These are phyloP conservation scores for Viridothelium virens DNA, from an alignment of 495 filamentous ascomycete genomes.

Conservation along the genomic window DNA sequence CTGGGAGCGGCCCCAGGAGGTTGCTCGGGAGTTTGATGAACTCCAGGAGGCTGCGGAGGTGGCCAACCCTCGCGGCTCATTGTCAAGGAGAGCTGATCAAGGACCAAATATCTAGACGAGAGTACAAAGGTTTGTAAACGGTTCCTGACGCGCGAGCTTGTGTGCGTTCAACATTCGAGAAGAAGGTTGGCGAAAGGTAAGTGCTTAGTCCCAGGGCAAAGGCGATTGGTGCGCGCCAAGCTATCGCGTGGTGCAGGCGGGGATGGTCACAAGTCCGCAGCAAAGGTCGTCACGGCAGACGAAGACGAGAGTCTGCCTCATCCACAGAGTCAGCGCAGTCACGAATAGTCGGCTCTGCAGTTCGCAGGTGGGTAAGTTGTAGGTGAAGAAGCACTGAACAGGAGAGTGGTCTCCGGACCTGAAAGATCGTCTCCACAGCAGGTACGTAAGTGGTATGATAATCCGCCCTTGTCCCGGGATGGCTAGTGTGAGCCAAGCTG, in stretches of 20 bases:
- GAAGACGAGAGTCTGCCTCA: background rate
- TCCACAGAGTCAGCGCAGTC: background rate
- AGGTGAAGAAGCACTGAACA: background rate
- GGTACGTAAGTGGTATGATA: background rate
- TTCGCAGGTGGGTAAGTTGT: background rate
- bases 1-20: background rate
- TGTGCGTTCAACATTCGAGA: background rate
- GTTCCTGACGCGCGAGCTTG: background rate
- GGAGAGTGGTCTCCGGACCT: background rate
- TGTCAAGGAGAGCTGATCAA: background rate
- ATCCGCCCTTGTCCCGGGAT: background rate
- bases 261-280: background rate
- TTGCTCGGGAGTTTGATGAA: background rate
- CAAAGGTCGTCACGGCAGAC: no score
- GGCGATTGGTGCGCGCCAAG: conserved; percentile 5
- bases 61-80: conserved; percentile 9
- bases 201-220: background rate
- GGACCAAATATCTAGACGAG: background rate
- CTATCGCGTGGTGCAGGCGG: background rate
- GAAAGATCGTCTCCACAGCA: background rate
- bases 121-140: background rate
- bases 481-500: background rate
- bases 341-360: background rate
- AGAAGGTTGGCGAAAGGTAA: background rate
- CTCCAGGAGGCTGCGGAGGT: background rate